Conservation (phyloP, 768 basidiomycete species). For the Russula olivacea region DNA sequence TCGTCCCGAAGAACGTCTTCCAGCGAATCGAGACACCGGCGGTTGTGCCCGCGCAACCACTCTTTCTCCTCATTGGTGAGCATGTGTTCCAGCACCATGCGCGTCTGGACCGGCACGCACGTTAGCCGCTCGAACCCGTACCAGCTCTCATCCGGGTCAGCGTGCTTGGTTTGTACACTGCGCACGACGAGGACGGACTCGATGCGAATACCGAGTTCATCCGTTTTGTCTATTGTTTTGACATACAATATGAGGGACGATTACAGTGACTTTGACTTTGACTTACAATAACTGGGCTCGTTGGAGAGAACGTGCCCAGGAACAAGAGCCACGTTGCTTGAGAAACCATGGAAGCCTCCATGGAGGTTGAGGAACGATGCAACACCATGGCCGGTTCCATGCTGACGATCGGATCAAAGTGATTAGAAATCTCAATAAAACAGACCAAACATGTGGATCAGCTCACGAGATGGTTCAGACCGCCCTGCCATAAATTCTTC, state of each 20-base stretch:
- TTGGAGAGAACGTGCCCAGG: conserved; percentile 92
- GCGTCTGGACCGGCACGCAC: conserved; percentile 88
- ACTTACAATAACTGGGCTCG: conserved; percentile 88
- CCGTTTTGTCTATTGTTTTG: conserved; percentile 53
- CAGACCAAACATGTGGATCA: conserved; percentile 7
- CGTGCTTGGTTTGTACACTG: conserved; percentile 63
- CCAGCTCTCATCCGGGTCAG: conserved; percentile 73
- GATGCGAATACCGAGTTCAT: conserved; percentile 85
- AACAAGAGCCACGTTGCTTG: conserved; percentile 57
- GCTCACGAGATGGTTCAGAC: conserved; percentile 69
- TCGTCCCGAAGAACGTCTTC: conserved; percentile 66
- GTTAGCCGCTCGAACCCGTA: conserved; percentile 89
- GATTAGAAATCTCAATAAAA: not conserved
- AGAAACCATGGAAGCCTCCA: conserved; percentile 79
- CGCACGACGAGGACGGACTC: conserved; percentile 81
- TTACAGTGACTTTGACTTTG: not conserved
- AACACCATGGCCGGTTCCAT: conserved; percentile 89
- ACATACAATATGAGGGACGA: not conserved
- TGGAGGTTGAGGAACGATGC: conserved; percentile 84
- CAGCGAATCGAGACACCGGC: conserved; percentile 58
- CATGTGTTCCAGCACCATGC: conserved; percentile 80
- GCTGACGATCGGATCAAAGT: conserved; percentile 37
- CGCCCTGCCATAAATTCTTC: conserved; percentile 81
- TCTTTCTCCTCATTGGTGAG: conserved; percentile 78
- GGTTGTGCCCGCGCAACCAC: conserved; percentile 89